Evolutionary conservation across 2,329 filamentous ascomycete genomes (phyloP).

Genomic region (Penicillium palitans): DNA sequence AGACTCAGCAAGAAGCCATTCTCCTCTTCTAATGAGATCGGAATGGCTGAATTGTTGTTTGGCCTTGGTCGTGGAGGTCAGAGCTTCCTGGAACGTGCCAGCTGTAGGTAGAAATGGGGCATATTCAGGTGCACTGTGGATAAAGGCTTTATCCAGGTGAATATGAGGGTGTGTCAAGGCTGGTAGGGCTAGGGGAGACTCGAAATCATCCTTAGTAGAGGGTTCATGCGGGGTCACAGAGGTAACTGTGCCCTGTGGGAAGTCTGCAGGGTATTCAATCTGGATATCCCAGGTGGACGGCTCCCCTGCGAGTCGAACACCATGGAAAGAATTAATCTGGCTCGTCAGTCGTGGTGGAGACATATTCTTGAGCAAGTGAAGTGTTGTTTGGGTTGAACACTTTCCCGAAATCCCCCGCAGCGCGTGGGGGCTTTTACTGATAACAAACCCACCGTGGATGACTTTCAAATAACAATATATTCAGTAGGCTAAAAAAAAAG

Average conservation of each 20-base stretch:
- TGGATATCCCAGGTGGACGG: slow-evolving; percentile 38
- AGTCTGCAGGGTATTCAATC: slow-evolving; percentile 15
- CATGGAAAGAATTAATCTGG: slow-evolving; percentile 20
- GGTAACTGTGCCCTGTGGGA: slow-evolving; percentile 24
- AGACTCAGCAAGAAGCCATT: slow-evolving; percentile 66
- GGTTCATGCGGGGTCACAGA: slow-evolving; percentile 29
- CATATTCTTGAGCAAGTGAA: not conserved
- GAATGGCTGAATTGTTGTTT: slow-evolving; percentile 62
- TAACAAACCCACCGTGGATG: not conserved
- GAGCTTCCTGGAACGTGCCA: slow-evolving; percentile 67
- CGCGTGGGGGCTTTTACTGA: not conserved
- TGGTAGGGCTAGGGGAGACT: slow-evolving; percentile 46
- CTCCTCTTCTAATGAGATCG: slow-evolving; percentile 65
- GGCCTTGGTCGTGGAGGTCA: slow-evolving; percentile 58
- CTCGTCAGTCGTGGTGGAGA: slow-evolving; percentile 12
- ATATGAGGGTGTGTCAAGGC: slow-evolving; percentile 71
- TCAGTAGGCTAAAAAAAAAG: not conserved
- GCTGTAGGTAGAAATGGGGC: slow-evolving; percentile 57
- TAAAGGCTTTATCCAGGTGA: slow-evolving; percentile 61
- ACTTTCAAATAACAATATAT: not conserved
- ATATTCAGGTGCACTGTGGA: slow-evolving; percentile 48
- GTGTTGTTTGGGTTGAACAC: not conserved
- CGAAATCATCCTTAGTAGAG: not conserved
- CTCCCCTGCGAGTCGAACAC: slow-evolving; percentile 34
- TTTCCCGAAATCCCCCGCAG: not conserved